Evolutionary conservation across 352 stramenopile genomes (phyloP).

Genomic region (Globisporangium recalcitrans): DNA sequence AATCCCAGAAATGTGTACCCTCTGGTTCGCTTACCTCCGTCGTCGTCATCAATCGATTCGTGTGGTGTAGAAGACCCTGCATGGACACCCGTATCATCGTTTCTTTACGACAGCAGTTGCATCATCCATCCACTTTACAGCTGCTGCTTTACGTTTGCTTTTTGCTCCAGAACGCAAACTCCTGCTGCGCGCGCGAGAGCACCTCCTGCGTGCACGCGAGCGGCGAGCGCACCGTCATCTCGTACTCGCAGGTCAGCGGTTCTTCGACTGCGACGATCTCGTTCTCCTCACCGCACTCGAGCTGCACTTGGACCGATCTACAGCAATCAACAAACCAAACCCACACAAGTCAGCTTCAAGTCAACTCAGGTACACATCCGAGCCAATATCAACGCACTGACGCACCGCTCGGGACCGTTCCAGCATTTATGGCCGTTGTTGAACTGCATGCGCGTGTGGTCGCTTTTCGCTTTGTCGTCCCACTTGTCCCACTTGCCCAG

Average conservation of each 20-base stretch:
- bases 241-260: conserved; percentile 90
- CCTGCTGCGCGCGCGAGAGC: conserved; percentile 33
- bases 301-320: conserved; percentile 60
- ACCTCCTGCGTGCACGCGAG: conserved; percentile 51
- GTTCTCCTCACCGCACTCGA: conserved; percentile 78
- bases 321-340: neutral
- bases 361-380: neutral
- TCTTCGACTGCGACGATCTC: conserved; percentile 89
- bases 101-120: too few species aligned
- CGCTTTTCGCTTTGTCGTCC: conserved; percentile 14
- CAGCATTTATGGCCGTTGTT: conserved; percentile 84
- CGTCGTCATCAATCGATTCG: neutral
- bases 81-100: too few species aligned
- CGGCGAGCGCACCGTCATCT: conserved; percentile 73
- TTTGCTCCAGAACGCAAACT: conserved; percentile 48
- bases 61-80: too few species aligned
- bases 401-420: conserved; percentile 86
- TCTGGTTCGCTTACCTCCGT: neutral
- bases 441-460: conserved; percentile 73
- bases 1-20: neutral
- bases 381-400: too few species aligned
- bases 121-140: too few species aligned
- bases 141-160: neutral
- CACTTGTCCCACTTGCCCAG: conserved; percentile 77
- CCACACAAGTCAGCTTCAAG: neutral